These are phyloP conservation scores for Leucaena leucocephala DNA, from an alignment of 306 rosid species.

Conservation along the genomic window DNA sequence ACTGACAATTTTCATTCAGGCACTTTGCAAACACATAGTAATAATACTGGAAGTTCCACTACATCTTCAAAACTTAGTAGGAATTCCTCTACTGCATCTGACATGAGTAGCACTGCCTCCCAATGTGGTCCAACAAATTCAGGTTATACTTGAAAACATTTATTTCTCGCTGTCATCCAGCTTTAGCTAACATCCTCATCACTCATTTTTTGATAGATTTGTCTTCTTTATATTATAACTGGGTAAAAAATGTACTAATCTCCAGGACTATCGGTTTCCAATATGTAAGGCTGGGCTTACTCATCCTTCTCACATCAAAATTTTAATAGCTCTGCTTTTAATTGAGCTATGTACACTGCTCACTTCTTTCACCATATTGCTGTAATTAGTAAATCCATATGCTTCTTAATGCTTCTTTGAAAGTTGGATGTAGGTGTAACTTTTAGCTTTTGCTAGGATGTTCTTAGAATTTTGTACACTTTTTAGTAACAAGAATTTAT, in stretches of 20 bases:
- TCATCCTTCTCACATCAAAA: background rate
- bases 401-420: constrained; percentile 1
- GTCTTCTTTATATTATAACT: background rate
- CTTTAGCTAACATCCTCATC: background rate
- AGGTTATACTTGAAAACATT: constrained; percentile 53
- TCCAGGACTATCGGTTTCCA: constrained; percentile 9
- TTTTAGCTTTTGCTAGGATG: background rate
- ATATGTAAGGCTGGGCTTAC: background rate
- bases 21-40: constrained; percentile 44
- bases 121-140: constrained; percentile 50
- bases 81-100: constrained; percentile 70
- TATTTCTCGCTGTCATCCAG: background rate
- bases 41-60: constrained; percentile 20
- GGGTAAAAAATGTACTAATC: background rate
- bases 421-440: background rate
- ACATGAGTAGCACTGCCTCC: constrained; percentile 61
- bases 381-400: background rate
- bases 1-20: constrained; percentile 46
- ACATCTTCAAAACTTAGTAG: constrained; percentile 52
- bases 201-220: background rate
- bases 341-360: background rate
- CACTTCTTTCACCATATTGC: constrained; percentile 17
- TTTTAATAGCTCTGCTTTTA: constrained; percentile 1
- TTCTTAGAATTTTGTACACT: constrained; percentile 7
- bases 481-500: constrained; percentile 2